These are phyloP conservation scores for Yamadazyma tumulicola DNA, from an alignment of 805 yeast genomes.

Conservation along the genomic window DNA sequence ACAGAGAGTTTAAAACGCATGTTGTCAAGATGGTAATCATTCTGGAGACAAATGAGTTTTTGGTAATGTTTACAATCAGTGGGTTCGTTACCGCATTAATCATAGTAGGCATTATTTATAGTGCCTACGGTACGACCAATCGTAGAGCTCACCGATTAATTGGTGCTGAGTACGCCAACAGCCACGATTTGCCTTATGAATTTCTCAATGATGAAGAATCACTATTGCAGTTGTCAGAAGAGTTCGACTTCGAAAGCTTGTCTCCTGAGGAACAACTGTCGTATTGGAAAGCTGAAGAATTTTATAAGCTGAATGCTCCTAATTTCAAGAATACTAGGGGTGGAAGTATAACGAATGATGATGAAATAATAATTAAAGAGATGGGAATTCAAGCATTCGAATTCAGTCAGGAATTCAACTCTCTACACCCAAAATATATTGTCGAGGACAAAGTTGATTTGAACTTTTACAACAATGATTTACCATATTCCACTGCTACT, in stretches of 20 bases:
- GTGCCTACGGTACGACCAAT: neutral
- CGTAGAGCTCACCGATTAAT: too few relatives aligned
- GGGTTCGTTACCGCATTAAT: neutral
- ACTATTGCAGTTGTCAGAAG: slow-evolving; percentile 30
- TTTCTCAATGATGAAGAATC: slow-evolving; percentile 40
- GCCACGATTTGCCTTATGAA: slow-evolving; percentile 30
- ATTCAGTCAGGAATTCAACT: slow-evolving; percentile 31
- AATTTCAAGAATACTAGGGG: slow-evolving; percentile 30
- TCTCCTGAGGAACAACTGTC: slow-evolving; percentile 41
- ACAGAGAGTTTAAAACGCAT: too few relatives aligned
- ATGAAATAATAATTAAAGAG: slow-evolving; percentile 29
- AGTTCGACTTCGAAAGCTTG: slow-evolving; percentile 31
- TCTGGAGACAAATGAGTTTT: slow-evolving; percentile 1
- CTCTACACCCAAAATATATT: slow-evolving; percentile 28
- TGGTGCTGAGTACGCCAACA: slow-evolving; percentile 1
- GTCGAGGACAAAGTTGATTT: slow-evolving; percentile 41
- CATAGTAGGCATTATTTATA: neutral
- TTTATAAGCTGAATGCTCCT: slow-evolving; percentile 28
- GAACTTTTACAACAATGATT: slow-evolving; percentile 32
- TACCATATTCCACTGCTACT: slow-evolving; percentile 38
- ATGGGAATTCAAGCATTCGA: slow-evolving; percentile 39
- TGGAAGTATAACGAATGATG: slow-evolving; percentile 26
- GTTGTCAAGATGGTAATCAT: too few relatives aligned
- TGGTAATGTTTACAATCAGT: neutral
- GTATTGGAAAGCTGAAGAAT: slow-evolving; percentile 35